Percentiles rank a stretch among this genome's conserved stretches.
These are phyloP conservation scores for Erythrophleum ivorense DNA, from an alignment of 331 rosid species.

Conservation along the genomic window DNA sequence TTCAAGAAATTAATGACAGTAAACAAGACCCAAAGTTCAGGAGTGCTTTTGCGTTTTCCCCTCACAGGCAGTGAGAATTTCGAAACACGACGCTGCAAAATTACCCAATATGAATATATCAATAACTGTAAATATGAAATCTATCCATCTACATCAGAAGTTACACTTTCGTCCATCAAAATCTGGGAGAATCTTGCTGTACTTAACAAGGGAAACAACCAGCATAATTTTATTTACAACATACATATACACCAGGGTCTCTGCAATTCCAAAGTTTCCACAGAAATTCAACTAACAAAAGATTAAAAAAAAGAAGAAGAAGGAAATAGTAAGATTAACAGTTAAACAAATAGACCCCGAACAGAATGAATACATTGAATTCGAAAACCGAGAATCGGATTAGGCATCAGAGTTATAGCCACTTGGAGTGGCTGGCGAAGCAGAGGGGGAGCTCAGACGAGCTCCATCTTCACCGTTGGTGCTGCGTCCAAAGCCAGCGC, in stretches of 20 bases:
- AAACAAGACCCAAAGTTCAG: no score
- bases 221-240: background rate
- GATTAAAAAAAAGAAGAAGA: background rate
- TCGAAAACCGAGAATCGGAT: background rate
- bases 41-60: no score
- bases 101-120: background rate
- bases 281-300: background rate
- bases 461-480: conserved; percentile 17
- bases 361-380: background rate
- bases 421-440: conserved; percentile 34
- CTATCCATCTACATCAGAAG: background rate
- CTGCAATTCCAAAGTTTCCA: background rate
- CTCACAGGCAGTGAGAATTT: background rate
- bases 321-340: background rate
- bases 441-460: conserved; percentile 35
- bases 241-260: conserved; percentile 1
- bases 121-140: no score
- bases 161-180: background rate
- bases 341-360: background rate
- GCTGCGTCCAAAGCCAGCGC: background rate
- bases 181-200: background rate
- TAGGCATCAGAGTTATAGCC: conserved; percentile 40
- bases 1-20: no score
- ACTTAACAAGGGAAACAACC: background rate
- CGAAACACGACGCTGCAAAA: background rate